Evolutionary conservation across 345 rosid species (phyloP).

Genomic region (Citrus reticulata): DNA sequence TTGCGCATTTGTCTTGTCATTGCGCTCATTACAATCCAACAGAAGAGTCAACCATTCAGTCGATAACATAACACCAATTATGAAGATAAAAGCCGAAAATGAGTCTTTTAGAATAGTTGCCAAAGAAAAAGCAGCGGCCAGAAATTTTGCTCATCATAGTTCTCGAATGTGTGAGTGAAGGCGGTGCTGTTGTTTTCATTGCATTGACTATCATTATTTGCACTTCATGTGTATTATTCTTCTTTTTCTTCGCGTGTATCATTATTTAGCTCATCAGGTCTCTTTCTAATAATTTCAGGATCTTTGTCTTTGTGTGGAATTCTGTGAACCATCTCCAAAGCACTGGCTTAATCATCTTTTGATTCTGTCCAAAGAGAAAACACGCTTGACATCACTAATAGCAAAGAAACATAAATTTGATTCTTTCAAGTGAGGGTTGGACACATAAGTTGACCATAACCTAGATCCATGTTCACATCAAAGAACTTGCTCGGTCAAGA

Average conservation of each 20-base stretch:
- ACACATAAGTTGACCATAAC: slow-evolving; percentile 20
- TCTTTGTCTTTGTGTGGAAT: slow-evolving; percentile 24
- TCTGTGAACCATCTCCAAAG: neutral
- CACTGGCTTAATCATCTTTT: neutral
- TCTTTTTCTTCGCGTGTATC: neutral
- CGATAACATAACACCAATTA: neutral
- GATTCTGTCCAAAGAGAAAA: neutral
- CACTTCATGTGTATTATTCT: neutral
- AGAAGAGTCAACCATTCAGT: slow-evolving; percentile 22
- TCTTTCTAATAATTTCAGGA: slow-evolving; percentile 23
- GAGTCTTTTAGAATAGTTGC: slow-evolving; percentile 3
- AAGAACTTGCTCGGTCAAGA: too few relatives aligned
- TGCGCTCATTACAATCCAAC: slow-evolving; percentile 4
- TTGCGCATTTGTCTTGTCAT: neutral
- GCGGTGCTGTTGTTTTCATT: neutral
- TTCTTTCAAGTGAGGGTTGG: slow-evolving; percentile 1
- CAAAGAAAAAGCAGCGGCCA: slow-evolving; percentile 25
- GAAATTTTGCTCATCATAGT: slow-evolving; percentile 14
- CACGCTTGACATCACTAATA: slow-evolving; percentile 6
- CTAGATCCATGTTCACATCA: too few relatives aligned
- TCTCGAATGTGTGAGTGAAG: slow-evolving; percentile 7
- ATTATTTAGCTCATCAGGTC: slow-evolving; percentile 14
- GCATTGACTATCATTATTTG: neutral
- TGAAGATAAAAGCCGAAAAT: slow-evolving; percentile 6
- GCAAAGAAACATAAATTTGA: neutral